Base-by-base conservation (phyloP, 2,329 filamentous ascomycete species). In the Trichoderma citrinoviride region DNA sequence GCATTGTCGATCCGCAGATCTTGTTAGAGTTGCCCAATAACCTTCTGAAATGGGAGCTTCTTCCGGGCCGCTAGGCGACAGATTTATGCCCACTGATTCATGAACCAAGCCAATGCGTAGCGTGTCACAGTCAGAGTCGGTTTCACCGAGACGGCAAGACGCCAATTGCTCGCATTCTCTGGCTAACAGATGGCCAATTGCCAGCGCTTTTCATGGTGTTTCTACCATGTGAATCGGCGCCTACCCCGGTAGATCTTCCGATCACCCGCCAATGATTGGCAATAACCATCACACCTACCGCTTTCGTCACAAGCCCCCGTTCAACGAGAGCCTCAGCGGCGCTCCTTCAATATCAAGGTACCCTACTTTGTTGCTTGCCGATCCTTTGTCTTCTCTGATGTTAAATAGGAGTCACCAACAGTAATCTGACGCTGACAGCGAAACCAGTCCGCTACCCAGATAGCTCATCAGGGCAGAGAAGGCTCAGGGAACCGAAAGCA, bases 41-140 rank as follows among this genome's bases (percentile, higher is more conserved):
- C 64, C 64, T 65, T 62, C 64, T 62, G 25, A 46, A 62, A 57
- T 58, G 64, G 64, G 64, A 62, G 64, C 46, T 47, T 46, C 50
- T 62, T 66, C 64, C 64, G 57, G 43, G 54, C 52, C 33, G 53
- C 64, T 66, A 66, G 40, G 37, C 27, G 15, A 61, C 33, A 43
- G 58, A 52, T 44, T 53, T 57, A 62, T 46, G 41, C 33, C 41
- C 49, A 41, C 25, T 43, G 33, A 53, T 37, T 37, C 21, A 33
- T 29, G 27, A 44, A 41, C 41, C 43, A 58, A 47, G 44, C 40
- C 56, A 29, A 29, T 54, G 33, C 52, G 33, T 40, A 5, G 29
- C 4, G 5, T 19, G 41, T 23, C 50, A 33, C 8, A 43, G 21
- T 25, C 53, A 44, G 33, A 64, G 43, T 23, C 14, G 19, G 33